Conservation (phyloP, 139 green algal species). For the Volvox africanus region DNA sequence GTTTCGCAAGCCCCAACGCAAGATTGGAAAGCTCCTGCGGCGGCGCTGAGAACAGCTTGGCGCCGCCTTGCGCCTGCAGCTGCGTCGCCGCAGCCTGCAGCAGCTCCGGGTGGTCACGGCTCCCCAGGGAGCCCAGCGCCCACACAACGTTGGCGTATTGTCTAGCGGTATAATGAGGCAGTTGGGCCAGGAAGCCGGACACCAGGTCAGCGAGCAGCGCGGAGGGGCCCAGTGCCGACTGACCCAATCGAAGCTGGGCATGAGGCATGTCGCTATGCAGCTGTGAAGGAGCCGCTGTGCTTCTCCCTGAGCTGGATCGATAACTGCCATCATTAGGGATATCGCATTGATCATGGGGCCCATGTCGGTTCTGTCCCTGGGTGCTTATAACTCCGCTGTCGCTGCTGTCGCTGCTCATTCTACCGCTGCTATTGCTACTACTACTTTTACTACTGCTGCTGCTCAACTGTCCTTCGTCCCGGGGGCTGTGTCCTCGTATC, state of each 20-base stretch:
- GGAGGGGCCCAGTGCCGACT: neutral
- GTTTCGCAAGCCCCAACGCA: slow-evolving; percentile 56
- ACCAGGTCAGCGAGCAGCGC: slow-evolving; percentile 28
- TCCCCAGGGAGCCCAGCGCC: slow-evolving; percentile 48
- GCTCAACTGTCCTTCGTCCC: no score
- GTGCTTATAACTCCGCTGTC: neutral
- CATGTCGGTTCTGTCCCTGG: neutral
- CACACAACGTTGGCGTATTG: slow-evolving; percentile 63
- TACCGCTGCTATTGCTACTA: neutral
- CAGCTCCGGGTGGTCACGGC: neutral
- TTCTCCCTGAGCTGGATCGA: no score
- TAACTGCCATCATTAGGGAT: no score
- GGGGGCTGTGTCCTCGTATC: no score
- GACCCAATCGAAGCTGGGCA: no score
- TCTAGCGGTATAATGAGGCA: slow-evolving; percentile 24
- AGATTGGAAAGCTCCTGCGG: slow-evolving; percentile 72
- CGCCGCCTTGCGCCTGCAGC: neutral
- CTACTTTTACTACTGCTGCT: neutral
- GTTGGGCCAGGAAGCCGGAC: slow-evolving; percentile 5
- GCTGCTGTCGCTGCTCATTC: neutral
- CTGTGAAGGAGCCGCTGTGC: no score
- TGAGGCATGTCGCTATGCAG: no score
- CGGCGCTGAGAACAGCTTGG: slow-evolving; percentile 36
- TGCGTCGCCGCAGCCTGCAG: slow-evolving; percentile 15
- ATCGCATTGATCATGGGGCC: no score